Conservation (phyloP, 2,329 filamentous ascomycete species). For the Aspergillus costaricaensis region DNA sequence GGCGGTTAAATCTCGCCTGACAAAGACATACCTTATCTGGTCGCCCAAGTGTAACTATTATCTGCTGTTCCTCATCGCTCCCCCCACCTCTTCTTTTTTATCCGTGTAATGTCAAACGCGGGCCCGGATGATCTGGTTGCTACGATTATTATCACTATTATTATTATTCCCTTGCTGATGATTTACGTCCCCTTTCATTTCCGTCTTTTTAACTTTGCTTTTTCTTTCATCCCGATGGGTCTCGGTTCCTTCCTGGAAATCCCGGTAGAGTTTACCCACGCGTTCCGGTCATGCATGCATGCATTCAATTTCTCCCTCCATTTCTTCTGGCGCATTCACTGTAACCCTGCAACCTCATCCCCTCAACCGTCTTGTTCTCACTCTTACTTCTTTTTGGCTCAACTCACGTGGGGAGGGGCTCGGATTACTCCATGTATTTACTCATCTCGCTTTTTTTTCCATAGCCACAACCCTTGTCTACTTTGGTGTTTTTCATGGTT, state of each 20-base stretch:
- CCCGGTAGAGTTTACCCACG: neutral
- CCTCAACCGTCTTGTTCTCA: neutral
- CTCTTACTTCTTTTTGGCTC: neutral
- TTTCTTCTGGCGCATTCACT: slow-evolving; percentile 1
- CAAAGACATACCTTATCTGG: neutral
- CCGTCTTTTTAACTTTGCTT: neutral
- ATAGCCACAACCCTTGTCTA: no score
- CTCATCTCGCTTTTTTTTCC: neutral
- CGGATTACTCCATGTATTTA: neutral
- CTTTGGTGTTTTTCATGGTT: no score
- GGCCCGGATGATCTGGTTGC: neutral
- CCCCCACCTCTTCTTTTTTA: slow-evolving; percentile 6
- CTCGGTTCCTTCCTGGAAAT: neutral
- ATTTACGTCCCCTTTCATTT: slow-evolving; percentile 14
- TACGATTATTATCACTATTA: neutral
- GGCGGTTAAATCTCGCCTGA: slow-evolving; percentile 15
- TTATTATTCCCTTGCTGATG: slow-evolving; percentile 10
- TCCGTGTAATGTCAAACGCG: slow-evolving; percentile 8
- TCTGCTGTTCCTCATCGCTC: neutral
- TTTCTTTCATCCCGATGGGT: neutral
- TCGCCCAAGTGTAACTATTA: slow-evolving; percentile 7
- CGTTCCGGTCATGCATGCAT: slow-evolving; percentile 3
- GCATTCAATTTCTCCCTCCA: neutral
- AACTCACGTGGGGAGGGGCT: neutral
- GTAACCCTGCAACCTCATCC: neutral